Percentiles rank a stretch among this genome's conserved stretches.
phyloP scores from a whole-genome alignment of 2,329 filamentous ascomycete genomes.

The Paraphaeosphaeria sporulosa region DNA sequence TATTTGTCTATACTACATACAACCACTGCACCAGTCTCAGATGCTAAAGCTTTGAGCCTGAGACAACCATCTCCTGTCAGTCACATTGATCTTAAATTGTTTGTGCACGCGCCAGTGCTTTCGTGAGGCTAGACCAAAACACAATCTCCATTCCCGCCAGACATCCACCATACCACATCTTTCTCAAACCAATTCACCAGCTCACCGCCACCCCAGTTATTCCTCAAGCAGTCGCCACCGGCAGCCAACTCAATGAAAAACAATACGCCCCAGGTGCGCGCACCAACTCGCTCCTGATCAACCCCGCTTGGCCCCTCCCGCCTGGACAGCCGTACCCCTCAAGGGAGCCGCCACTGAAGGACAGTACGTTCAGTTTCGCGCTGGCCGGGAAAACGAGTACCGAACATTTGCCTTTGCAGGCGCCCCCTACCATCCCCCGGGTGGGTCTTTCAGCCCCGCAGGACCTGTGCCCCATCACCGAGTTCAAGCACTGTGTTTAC shows the following conservation, averaged over 20 bases:
- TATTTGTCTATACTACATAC: too few relatives aligned
- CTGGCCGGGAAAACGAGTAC: neutral
- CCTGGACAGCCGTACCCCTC: neutral
- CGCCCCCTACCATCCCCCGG: neutral
- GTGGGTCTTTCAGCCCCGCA: neutral
- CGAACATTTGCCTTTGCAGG: neutral
- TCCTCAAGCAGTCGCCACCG: neutral
- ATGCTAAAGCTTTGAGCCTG: too few relatives aligned
- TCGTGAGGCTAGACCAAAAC: too few relatives aligned
- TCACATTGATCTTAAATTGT: too few relatives aligned
- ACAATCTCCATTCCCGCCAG: neutral
- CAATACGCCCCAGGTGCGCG: neutral
- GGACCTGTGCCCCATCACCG: neutral
- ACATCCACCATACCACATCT: too few relatives aligned
- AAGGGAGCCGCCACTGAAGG: neutral
- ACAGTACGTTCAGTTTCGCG: neutral
- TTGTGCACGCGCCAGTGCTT: too few relatives aligned
- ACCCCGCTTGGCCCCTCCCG: neutral
- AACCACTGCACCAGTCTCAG: too few relatives aligned
- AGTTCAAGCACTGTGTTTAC: neutral
- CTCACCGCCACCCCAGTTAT: neutral
- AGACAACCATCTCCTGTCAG: too few relatives aligned
- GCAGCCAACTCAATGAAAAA: conserved; percentile 1
- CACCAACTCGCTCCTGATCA: neutral
- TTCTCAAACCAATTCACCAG: too few relatives aligned